Percentiles rank a stretch among this genome's conserved stretches.
Evolutionary conservation across 1,284 basidiomycete species (phyloP).

Genomic region (Trametes sp.): DNA sequence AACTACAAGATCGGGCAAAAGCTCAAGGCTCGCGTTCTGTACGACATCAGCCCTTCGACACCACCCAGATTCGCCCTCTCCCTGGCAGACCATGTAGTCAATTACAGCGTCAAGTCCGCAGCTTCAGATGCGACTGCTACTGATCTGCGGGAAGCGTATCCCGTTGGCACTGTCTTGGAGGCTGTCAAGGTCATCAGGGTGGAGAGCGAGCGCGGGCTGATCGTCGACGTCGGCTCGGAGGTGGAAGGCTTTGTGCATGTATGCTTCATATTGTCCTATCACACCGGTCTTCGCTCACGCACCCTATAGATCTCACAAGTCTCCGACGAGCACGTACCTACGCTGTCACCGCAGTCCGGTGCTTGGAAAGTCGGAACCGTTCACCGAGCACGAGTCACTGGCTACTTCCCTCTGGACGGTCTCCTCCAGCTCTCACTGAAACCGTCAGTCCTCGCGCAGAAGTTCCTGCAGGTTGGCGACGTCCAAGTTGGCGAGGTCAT

Average conservation of each 20-base stretch:
- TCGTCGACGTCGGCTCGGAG: slow-evolving; percentile 70
- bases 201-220: slow-evolving; percentile 84
- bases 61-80: slow-evolving; percentile 87
- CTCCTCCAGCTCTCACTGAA: slow-evolving; percentile 89
- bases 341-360: slow-evolving; percentile 73
- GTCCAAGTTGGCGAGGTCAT: slow-evolving; percentile 85
- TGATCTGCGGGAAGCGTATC: slow-evolving; percentile 56
- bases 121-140: slow-evolving; percentile 47
- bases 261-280: slow-evolving; percentile 39
- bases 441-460: slow-evolving; percentile 84
- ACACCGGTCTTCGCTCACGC: slow-evolving; percentile 1
- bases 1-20: slow-evolving; percentile 85
- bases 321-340: slow-evolving; percentile 89
- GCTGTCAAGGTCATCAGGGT: slow-evolving; percentile 76
- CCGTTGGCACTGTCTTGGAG: slow-evolving; percentile 78
- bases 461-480: slow-evolving; percentile 88
- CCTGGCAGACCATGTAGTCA: slow-evolving; percentile 76
- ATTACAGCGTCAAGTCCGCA: slow-evolving; percentile 52
- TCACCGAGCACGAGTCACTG: slow-evolving; percentile 91
- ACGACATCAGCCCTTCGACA: slow-evolving; percentile 73
- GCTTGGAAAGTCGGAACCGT: slow-evolving; percentile 82
- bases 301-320: slow-evolving; percentile 85
- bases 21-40: slow-evolving; percentile 89
- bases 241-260: slow-evolving; percentile 89
- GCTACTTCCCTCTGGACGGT: slow-evolving; percentile 89